These are phyloP conservation scores for Chlamydomonas applanata DNA, from an alignment of 139 green algal species.

Conservation along the genomic window DNA sequence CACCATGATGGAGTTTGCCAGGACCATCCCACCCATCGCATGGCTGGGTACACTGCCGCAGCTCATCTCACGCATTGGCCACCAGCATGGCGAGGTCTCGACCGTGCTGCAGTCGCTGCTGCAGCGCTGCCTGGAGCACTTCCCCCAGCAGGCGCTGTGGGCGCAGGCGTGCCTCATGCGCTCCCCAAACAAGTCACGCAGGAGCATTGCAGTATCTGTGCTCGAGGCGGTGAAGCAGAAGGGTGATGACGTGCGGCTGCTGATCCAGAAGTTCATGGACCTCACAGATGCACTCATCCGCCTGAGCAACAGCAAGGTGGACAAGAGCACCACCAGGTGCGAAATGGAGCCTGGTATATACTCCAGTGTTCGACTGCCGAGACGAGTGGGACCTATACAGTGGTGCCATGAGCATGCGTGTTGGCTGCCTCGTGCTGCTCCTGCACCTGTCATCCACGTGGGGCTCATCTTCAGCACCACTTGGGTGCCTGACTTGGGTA, in stretches of 20 bases:
- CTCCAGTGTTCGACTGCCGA: no score
- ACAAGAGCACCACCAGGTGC: no score
- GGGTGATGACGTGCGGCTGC: no score
- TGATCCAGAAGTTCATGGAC: neutral
- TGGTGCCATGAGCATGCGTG: no score
- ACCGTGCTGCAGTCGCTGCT: conserved; percentile 18
- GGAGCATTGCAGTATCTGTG: conserved; percentile 36
- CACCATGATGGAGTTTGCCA: conserved; percentile 29
- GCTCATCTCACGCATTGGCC: conserved; percentile 89
- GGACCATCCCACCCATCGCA: conserved; percentile 61
- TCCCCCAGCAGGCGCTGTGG: conserved; percentile 82
- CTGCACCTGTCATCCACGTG: no score
- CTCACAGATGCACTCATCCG: neutral
- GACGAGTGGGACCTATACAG: no score
- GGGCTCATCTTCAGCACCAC: no score
- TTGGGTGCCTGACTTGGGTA: no score
- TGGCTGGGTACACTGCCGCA: conserved; percentile 88
- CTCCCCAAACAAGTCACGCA: conserved; percentile 4
- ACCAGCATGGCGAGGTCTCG: conserved; percentile 68
- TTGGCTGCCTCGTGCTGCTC: no score
- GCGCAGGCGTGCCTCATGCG: conserved; percentile 44
- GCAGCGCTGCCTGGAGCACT: conserved; percentile 33
- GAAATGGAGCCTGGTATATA: no score
- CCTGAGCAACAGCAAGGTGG: conserved; percentile 20
- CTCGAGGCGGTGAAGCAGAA: neutral